Evolutionary conservation across 306 rosid genomes (phyloP).

Genomic region (Macrotyloma uniflorum): DNA sequence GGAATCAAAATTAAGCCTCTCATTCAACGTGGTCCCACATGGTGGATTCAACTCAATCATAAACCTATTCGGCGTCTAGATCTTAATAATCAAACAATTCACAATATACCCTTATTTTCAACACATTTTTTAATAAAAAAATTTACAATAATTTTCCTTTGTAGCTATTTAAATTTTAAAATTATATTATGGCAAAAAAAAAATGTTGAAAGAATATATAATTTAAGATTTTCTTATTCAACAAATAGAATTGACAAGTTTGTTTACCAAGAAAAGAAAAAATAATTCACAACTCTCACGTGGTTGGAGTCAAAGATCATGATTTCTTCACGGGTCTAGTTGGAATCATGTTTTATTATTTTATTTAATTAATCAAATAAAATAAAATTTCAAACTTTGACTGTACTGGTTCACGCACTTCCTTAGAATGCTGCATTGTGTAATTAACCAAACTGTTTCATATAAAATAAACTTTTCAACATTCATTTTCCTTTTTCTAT

Average conservation of each 20-base stretch:
- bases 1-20: too few species aligned
- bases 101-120: too few species aligned
- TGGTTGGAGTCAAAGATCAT: neutral
- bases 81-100: too few species aligned
- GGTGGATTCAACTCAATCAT: too few species aligned
- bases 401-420: constrained; percentile 45
- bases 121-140: too few species aligned
- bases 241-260: neutral
- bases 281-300: neutral
- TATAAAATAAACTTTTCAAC: neutral
- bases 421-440: constrained; percentile 37
- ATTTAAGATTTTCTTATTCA: neutral
- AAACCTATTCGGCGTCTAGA: too few species aligned
- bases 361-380: neutral
- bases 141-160: too few species aligned
- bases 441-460: constrained; percentile 38
- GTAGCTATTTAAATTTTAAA: too few species aligned
- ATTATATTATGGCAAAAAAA: too few species aligned
- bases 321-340: constrained; percentile 38
- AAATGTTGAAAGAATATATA: too few species aligned
- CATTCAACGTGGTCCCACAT: too few species aligned
- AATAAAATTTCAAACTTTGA: constrained; percentile 54
- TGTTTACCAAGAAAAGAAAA: too few species aligned
- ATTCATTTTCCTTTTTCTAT: neutral
- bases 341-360: constrained; percentile 40